Evolutionary conservation across 2,329 filamentous ascomycete genomes (phyloP).

Genomic region (Fusarium sarcochroum): DNA sequence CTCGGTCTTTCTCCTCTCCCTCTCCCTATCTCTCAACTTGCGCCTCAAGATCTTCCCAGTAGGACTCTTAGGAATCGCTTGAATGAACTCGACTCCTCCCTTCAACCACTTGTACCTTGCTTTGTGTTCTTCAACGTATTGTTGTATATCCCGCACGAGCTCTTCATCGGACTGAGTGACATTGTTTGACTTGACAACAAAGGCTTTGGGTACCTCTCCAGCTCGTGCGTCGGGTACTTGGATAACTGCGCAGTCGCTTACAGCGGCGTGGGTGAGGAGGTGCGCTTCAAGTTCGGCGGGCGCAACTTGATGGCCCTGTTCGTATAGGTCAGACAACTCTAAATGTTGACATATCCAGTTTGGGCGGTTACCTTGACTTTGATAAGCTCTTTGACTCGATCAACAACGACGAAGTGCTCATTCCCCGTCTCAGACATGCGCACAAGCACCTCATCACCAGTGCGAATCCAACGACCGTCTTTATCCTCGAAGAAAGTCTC

Average conservation of each 20-base stretch:
- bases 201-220: slow-evolving; percentile 74
- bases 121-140: slow-evolving; percentile 75
- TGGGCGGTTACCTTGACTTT: slow-evolving; percentile 74
- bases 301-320: slow-evolving; percentile 80
- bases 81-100: slow-evolving; percentile 73
- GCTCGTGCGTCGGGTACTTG: slow-evolving; percentile 72
- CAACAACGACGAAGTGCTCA: slow-evolving; percentile 88
- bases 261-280: slow-evolving; percentile 76
- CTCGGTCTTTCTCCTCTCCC: background rate
- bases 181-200: slow-evolving; percentile 64
- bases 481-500: slow-evolving; percentile 80
- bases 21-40: slow-evolving; percentile 16
- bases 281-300: slow-evolving; percentile 84
- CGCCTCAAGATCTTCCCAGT: slow-evolving; percentile 74
- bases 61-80: slow-evolving; percentile 78
- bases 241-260: slow-evolving; percentile 83
- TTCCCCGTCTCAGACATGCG: slow-evolving; percentile 72
- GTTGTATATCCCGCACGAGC: slow-evolving; percentile 63
- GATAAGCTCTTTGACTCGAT: slow-evolving; percentile 79
- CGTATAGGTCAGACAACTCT: background rate
- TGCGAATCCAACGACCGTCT: slow-evolving; percentile 82
- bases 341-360: rapidly evolving
- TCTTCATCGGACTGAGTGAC: slow-evolving; percentile 64
- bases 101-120: slow-evolving; percentile 77
- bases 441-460: slow-evolving; percentile 86